Percentiles rank a stretch among this genome's conserved stretches.
These are phyloP conservation scores for Akanthomyces muscarius DNA, from an alignment of 2,329 filamentous ascomycete genomes.

Conservation along the genomic window DNA sequence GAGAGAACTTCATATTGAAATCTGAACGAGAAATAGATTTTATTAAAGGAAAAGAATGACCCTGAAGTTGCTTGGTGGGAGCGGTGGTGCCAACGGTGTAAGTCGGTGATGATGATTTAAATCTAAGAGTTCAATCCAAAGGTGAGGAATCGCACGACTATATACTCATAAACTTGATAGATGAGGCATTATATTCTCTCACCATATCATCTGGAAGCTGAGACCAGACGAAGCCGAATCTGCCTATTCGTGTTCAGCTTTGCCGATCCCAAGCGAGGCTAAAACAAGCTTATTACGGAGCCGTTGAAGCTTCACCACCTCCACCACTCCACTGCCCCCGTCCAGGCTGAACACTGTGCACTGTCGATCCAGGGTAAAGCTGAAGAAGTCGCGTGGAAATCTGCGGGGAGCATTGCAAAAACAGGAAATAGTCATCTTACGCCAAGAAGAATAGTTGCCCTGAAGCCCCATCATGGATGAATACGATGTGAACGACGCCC, in stretches of 20 bases:
- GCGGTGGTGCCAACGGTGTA: neutral
- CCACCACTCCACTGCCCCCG: neutral
- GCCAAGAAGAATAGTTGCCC: neutral
- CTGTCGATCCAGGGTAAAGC: neutral
- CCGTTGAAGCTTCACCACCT: neutral
- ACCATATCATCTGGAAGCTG: neutral
- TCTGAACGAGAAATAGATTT: too few species aligned
- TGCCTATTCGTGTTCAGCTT: neutral
- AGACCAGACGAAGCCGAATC: neutral
- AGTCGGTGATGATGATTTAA: neutral
- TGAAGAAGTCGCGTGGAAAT: neutral
- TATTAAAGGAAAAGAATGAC: neutral
- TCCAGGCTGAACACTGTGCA: neutral
- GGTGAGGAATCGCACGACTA: neutral
- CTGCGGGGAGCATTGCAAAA: neutral
- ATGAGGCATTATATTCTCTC: neutral
- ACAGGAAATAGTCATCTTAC: neutral
- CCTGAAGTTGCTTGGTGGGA: neutral
- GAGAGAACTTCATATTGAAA: slow-evolving; percentile 20
- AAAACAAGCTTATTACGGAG: slow-evolving; percentile 11
- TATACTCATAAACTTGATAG: neutral
- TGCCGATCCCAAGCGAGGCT: slow-evolving; percentile 2
- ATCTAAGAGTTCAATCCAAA: too few species aligned
- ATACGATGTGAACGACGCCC: neutral
- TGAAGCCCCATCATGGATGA: neutral